A percentile compares a stretch with the other conserved stretches of the same genome.
Evolutionary conservation across 2,329 filamentous ascomycete species (phyloP).

Genomic region (Penicillium sp.): DNA sequence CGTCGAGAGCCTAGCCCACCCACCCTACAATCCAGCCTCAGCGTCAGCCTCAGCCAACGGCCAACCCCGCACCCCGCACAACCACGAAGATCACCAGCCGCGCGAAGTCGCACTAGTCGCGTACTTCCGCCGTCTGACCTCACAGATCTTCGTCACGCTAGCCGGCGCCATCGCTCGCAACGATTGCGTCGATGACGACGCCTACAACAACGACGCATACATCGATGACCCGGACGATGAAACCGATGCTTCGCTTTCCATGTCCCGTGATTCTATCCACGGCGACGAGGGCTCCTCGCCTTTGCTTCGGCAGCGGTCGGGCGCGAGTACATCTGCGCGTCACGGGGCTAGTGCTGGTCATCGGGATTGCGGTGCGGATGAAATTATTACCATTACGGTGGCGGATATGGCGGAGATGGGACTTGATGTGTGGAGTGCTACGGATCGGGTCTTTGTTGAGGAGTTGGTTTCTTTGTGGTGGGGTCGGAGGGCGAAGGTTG

Average conservation of each 20-base stretch:
- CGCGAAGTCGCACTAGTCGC: slow-evolving; percentile 49
- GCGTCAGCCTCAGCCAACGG: neutral
- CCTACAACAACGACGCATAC: slow-evolving; percentile 19
- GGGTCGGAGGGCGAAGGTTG: slow-evolving; percentile 43
- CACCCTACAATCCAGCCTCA: slow-evolving; percentile 3
- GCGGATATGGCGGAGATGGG: slow-evolving; percentile 49
- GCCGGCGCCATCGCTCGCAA: slow-evolving; percentile 44
- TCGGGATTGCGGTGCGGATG: slow-evolving; percentile 13
- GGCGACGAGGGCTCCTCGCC: slow-evolving; percentile 30
- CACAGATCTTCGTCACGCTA: slow-evolving; percentile 45
- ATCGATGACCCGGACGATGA: slow-evolving; percentile 26
- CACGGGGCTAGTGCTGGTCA: neutral
- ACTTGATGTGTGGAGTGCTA: slow-evolving; percentile 48
- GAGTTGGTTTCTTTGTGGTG: slow-evolving; percentile 48
- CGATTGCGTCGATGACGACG: slow-evolving; percentile 28
- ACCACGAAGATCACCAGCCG: slow-evolving; percentile 34
- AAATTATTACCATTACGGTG: slow-evolving; percentile 38
- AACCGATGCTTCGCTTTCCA: slow-evolving; percentile 21
- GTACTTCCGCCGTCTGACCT: slow-evolving; percentile 49
- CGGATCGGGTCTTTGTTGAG: slow-evolving; percentile 46
- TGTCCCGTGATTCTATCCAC: slow-evolving; percentile 25
- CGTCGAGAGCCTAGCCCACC: slow-evolving; percentile 33
- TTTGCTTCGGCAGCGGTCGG: slow-evolving; percentile 23
- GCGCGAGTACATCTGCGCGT: slow-evolving; percentile 5
- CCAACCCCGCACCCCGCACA: slow-evolving; percentile 28